Evolutionary conservation across 1,284 basidiomycete species (phyloP), one percentile per base, ranked within the genome.

Genomic region (Leccinum fuscescens): DNA sequence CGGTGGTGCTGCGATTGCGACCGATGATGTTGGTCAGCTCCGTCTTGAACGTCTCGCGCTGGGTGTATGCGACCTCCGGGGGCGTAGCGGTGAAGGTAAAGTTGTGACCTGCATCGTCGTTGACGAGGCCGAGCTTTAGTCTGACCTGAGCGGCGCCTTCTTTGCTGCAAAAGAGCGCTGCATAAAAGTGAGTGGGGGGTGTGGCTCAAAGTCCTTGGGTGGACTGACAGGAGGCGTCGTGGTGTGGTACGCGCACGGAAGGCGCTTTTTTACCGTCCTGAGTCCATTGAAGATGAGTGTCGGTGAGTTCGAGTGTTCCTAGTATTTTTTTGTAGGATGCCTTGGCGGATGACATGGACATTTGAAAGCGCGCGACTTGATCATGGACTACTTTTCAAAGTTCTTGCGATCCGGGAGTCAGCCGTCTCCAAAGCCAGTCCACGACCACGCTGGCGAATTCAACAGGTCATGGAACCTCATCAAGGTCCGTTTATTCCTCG

Each of bases 91-190:
- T 86, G 75, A 94, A 94, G 7, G 88, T 90, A 75, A 93, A 93
- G 66, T 86, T 90, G 75, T 91, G 87, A 9, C 89, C 90, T 12
- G 77, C 78, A 57, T 88, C 86, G 69, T 90, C 85, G 50, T 77
- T 79, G 60, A 84, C 74, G 31, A 90, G 77, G 2, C 81, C 86
- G 31, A 93, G 76, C 70, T 93, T 92, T 55, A 94, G 78, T 59
- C 86, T 80, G 65, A 91, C 88, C 71, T 91, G 87, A 0, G 89
- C 75, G 3, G 89, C 84, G 59, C 88, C 88, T 66, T 89, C 87
- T 69, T 92, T 93, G 73, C 89, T 92, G 66, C 89, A 91, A 72
- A 92, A 93, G 37, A 93, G 79, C 14, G 87, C 91, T 92, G 68
- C 55, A 0, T 17, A 11, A 27, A 4, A 15, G 29, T 53, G 27